A percentile compares a stretch with the other conserved stretches of the same genome.
Evolutionary conservation across 768 basidiomycete species (phyloP).

Genomic region (Daedaleopsis nitida): DNA sequence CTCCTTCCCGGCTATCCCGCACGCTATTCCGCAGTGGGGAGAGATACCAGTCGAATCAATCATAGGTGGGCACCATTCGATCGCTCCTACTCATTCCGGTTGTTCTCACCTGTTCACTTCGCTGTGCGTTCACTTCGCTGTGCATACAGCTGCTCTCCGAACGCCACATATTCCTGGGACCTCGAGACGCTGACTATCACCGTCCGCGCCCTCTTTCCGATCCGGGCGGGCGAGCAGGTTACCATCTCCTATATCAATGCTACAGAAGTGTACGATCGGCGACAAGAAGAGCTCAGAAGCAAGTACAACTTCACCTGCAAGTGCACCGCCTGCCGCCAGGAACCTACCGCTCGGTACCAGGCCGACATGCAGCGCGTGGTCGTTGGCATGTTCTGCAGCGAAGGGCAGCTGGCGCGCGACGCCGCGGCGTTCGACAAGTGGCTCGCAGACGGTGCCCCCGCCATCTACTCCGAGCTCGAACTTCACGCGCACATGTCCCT

Average conservation of each 20-base stretch:
- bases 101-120: no score
- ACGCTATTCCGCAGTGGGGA: not conserved
- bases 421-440: no score
- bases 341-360: not conserved
- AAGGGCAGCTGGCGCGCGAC: not conserved
- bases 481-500: no score
- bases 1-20: not conserved
- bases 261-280: not conserved
- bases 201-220: not conserved
- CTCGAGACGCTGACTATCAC: not conserved
- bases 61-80: not conserved
- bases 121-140: no score
- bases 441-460: no score
- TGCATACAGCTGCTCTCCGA: not conserved
- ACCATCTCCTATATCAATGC: not conserved
- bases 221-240: slow-evolving; percentile 2
- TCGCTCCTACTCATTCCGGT: not conserved
- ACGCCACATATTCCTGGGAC: not conserved
- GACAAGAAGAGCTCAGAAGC: not conserved
- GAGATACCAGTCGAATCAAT: not conserved
- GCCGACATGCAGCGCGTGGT: not conserved
- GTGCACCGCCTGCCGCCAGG: not conserved
- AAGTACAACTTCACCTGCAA: not conserved
- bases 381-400: not conserved
- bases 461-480: no score